Conservation (phyloP, 306 rosid genomes). For the Hippophae gyantsensis region DNA sequence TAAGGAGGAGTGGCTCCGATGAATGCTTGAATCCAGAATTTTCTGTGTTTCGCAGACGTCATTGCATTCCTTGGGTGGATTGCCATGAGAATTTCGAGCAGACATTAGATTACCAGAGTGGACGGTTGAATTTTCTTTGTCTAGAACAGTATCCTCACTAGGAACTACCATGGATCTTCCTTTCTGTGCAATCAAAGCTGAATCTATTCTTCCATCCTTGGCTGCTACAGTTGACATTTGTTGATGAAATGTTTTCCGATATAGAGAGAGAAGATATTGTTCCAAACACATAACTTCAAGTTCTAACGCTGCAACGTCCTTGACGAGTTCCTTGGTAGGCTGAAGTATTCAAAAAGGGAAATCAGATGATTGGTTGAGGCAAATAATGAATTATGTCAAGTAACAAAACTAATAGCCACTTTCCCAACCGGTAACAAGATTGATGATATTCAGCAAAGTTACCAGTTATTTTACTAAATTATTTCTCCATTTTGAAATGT, state of each 20-base stretch:
- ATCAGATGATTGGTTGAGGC: conserved; percentile 13
- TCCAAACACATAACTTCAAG: conserved; percentile 69
- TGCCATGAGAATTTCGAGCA: conserved; percentile 29
- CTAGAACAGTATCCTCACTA: conserved; percentile 23
- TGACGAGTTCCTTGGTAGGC: conserved; percentile 68
- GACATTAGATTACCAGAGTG: conserved; percentile 22
- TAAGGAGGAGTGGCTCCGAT: conserved; percentile 59
- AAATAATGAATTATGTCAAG: neutral
- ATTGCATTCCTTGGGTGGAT: conserved; percentile 30
- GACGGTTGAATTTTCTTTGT: conserved; percentile 28
- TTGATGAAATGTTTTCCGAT: conserved; percentile 56
- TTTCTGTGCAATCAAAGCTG: conserved; percentile 20
- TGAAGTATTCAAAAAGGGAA: conserved; percentile 24
- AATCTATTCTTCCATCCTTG: conserved; percentile 31
- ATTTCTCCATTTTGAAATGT: neutral
- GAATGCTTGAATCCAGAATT: conserved; percentile 53
- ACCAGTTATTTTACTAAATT: neutral
- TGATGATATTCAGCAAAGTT: neutral
- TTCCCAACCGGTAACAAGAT: neutral
- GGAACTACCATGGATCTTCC: conserved; percentile 19
- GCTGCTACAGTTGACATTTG: conserved; percentile 35
- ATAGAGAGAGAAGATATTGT: conserved; percentile 64
- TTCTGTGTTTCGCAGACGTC: conserved; percentile 33
- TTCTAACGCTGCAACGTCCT: conserved; percentile 75
- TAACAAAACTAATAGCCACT: neutral